Conservation (phyloP, 2,329 filamentous ascomycete genomes). For the Pestalotiopsis sp. region DNA sequence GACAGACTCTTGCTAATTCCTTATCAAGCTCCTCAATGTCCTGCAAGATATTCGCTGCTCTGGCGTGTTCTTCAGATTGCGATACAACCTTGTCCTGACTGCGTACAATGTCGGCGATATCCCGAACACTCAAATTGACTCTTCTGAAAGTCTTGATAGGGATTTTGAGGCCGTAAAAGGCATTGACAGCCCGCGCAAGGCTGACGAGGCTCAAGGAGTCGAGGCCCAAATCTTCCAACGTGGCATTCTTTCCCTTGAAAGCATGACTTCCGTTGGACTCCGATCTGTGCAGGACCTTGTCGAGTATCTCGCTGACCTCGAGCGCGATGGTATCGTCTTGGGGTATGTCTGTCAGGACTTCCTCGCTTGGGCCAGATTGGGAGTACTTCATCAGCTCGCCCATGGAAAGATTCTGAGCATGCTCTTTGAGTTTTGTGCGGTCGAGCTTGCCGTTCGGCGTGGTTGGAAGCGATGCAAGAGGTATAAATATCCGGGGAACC, state of each 20-base stretch:
- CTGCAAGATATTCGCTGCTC: neutral
- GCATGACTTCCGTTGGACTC: neutral
- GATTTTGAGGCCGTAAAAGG: slow-evolving; percentile 5
- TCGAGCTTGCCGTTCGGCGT: neutral
- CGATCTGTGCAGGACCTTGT: neutral
- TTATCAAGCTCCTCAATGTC: slow-evolving; percentile 7
- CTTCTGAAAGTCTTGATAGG: slow-evolving; percentile 5
- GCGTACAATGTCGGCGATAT: slow-evolving; percentile 5
- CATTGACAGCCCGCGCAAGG: neutral
- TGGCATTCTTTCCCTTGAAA: slow-evolving; percentile 8
- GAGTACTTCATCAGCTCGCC: neutral
- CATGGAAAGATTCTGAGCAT: neutral
- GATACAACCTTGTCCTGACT: neutral
- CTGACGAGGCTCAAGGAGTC: neutral
- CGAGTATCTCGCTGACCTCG: slow-evolving; percentile 8
- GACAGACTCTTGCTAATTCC: neutral
- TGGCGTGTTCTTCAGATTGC: neutral
- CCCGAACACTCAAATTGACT: neutral
- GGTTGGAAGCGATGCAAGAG: neutral
- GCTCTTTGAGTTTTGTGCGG: neutral
- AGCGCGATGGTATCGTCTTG: slow-evolving; percentile 5
- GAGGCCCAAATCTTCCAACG: neutral
- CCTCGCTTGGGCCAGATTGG: neutral
- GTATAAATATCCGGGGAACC: neutral
- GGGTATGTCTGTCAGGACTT: slow-evolving; percentile 5